Evolutionary conservation across 805 yeast genomes (phyloP).

Genomic region (Saturnispora zaruensis): DNA sequence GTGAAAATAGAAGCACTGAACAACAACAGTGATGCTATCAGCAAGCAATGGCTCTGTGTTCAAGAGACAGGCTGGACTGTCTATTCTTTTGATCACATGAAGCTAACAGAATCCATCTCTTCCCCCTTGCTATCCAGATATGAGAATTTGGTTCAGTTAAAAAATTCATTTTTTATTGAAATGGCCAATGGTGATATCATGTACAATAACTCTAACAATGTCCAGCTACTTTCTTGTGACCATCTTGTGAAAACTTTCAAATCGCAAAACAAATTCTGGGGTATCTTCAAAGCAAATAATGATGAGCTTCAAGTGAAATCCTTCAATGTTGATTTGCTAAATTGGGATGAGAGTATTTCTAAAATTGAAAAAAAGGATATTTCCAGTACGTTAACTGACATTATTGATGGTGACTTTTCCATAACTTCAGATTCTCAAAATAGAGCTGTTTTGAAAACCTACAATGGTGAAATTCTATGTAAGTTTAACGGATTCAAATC

Average conservation of each 20-base stretch:
- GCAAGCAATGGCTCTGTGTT: slow-evolving; percentile 17
- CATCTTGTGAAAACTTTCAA: slow-evolving; percentile 10
- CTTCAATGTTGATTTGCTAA: not conserved
- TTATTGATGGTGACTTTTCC: slow-evolving; percentile 5
- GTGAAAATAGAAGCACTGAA: slow-evolving; percentile 12
- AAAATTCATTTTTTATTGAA: slow-evolving; percentile 14
- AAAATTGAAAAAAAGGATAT: not conserved
- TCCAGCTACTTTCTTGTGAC: slow-evolving; percentile 7
- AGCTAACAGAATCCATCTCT: slow-evolving; percentile 15
- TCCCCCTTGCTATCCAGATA: slow-evolving; percentile 20
- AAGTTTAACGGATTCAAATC: slow-evolving; percentile 4
- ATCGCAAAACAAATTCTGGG: slow-evolving; percentile 1
- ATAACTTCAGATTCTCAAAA: not conserved
- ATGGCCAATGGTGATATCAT: slow-evolving; percentile 19
- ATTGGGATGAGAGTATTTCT: not conserved
- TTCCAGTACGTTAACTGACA: not conserved
- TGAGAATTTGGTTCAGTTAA: slow-evolving; percentile 13
- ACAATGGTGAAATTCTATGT: slow-evolving; percentile 5
- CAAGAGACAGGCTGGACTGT: slow-evolving; percentile 28
- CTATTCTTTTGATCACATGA: slow-evolving; percentile 14
- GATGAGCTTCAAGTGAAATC: not conserved
- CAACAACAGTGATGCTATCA: not conserved
- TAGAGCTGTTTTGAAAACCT: slow-evolving; percentile 1
- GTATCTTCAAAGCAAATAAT: not conserved
- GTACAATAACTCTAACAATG: slow-evolving; percentile 10